These are phyloP conservation scores for Seiridium cupressi DNA, from an alignment of 2,329 filamentous ascomycete species.

Conservation along the genomic window DNA sequence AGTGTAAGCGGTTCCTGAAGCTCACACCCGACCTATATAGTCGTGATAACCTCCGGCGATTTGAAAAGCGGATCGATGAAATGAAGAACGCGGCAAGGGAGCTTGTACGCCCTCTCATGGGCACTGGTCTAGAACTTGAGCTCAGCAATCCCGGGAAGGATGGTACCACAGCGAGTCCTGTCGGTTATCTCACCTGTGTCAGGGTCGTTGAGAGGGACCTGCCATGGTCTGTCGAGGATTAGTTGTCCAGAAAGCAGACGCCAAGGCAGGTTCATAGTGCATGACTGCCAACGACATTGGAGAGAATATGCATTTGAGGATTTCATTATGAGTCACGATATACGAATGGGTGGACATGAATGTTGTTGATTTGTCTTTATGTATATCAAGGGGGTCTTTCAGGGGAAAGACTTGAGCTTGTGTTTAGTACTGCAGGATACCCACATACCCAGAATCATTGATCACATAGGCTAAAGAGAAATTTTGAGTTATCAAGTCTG, in stretches of 20 bases:
- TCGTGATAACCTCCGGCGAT: constrained; percentile 79
- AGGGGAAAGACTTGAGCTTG: background rate
- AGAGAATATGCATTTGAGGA: background rate
- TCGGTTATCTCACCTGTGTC: constrained; percentile 2
- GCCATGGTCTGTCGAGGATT: constrained; percentile 28
- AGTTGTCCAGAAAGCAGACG: background rate
- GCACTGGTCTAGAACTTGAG: constrained; percentile 81
- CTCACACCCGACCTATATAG: constrained; percentile 79
- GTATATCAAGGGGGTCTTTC: background rate
- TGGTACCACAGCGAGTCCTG: constrained; percentile 7
- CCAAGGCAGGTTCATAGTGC: too few species aligned
- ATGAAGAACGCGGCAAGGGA: constrained; percentile 82
- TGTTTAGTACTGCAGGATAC: constrained; percentile 6
- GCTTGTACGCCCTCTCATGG: constrained; percentile 80
- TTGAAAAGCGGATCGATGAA: constrained; percentile 86
- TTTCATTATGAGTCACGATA: constrained; percentile 8
- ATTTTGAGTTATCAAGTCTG: background rate
- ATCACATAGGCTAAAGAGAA: background rate
- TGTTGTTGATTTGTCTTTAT: background rate
- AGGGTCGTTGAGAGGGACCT: constrained; percentile 29
- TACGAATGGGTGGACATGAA: background rate
- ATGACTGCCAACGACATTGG: background rate
- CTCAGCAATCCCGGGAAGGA: constrained; percentile 44
- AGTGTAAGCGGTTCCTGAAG: constrained; percentile 88
- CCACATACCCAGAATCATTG: background rate